phyloP scores from a whole-genome alignment of 345 rosid species.

The Lepidium africanum region DNA sequence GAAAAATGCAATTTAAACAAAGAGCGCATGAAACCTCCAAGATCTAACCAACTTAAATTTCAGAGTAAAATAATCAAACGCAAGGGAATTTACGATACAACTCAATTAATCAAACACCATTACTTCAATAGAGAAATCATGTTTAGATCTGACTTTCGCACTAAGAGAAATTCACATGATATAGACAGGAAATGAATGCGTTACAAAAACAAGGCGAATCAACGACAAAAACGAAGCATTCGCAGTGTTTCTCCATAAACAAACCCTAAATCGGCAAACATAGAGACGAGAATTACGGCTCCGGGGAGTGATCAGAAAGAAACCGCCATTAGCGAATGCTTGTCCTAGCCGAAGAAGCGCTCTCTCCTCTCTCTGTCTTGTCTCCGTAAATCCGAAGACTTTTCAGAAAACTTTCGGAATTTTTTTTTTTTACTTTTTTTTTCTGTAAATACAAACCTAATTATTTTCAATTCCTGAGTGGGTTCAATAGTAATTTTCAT shows the following conservation, averaged over 20 bases:
- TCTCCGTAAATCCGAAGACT: constrained; percentile 23
- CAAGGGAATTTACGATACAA: not conserved
- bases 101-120: not conserved
- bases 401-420: constrained; percentile 15
- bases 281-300: constrained; percentile 1
- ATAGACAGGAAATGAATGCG: not conserved
- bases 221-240: not conserved
- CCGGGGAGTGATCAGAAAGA: constrained; percentile 26
- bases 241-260: not conserved
- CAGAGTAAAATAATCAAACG: not conserved
- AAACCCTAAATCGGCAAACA: constrained; percentile 7
- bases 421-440: not conserved
- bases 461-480: not conserved
- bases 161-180: constrained; percentile 2
- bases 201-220: not conserved
- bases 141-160: constrained; percentile 18
- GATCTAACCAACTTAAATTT: constrained; percentile 7
- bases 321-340: constrained; percentile 29
- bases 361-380: constrained; percentile 17
- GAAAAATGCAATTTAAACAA: not conserved
- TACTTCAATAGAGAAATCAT: constrained; percentile 6
- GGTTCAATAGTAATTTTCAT: not conserved
- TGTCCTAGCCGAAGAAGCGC: constrained; percentile 16
- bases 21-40: not conserved
- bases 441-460: not conserved